Conservation (phyloP, 768 basidiomycete species). For the Mycena belliarum region DNA sequence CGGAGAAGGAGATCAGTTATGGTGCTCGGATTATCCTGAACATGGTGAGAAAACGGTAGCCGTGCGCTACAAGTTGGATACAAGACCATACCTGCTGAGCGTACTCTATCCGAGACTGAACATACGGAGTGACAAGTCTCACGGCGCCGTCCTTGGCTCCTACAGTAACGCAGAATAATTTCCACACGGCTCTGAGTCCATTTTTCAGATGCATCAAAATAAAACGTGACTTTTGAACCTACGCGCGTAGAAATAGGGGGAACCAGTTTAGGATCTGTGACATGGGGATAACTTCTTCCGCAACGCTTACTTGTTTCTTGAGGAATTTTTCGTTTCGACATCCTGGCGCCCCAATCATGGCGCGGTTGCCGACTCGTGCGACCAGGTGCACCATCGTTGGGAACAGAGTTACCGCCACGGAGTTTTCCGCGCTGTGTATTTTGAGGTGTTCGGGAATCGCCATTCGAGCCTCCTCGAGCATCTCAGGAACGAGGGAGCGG, state of each 20-base stretch:
- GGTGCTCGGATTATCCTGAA: conserved; percentile 9
- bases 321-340: conserved; percentile 22
- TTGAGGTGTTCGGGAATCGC: conserved; percentile 14
- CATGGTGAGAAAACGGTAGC: too few species aligned
- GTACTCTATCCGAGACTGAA: conserved; percentile 17
- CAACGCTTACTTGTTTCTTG: conserved; percentile 17
- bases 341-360: conserved; percentile 22
- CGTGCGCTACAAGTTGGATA: not conserved
- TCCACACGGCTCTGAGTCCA: conserved; percentile 10
- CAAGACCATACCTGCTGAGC: conserved; percentile 9
- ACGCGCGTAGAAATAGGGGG: not conserved
- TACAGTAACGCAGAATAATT: conserved; percentile 1
- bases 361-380: conserved; percentile 22
- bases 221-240: too few species aligned
- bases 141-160: conserved; percentile 12
- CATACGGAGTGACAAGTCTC: conserved; percentile 12
- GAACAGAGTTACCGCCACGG: conserved; percentile 12
- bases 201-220: not conserved
- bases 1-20: conserved; percentile 18
- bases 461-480: conserved; percentile 17
- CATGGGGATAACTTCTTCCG: conserved; percentile 15
- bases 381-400: conserved; percentile 18
- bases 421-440: not conserved
- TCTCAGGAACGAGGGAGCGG: conserved; percentile 13
- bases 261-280: conserved; percentile 15